These are phyloP conservation scores for Flaveria brownii DNA, from an alignment of 129 eudicot genomes.

Conservation along the genomic window DNA sequence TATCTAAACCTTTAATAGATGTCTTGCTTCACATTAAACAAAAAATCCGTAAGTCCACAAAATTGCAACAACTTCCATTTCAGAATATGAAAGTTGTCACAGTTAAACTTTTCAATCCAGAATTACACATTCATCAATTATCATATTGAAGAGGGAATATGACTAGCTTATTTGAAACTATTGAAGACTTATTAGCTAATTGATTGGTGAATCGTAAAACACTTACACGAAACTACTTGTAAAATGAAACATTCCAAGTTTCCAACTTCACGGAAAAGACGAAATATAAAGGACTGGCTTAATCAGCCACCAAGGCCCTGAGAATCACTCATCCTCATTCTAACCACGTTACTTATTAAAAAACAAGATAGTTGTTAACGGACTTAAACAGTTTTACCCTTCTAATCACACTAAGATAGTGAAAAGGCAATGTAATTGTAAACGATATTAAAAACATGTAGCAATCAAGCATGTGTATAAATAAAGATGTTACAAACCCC, in stretches of 20 bases:
- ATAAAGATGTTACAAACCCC: constrained; percentile 43
- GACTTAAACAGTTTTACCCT: background rate
- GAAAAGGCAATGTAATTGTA: background rate
- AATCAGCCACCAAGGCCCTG: background rate
- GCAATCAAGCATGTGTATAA: background rate
- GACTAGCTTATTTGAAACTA: background rate
- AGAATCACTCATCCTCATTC: constrained; percentile 1
- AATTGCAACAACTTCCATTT: constrained; percentile 3
- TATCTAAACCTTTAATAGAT: background rate
- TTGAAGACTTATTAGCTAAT: background rate
- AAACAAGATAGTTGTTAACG: background rate
- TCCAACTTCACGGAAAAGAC: background rate
- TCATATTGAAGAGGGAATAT: background rate
- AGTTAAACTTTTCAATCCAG: constrained; percentile 5
- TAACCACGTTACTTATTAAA: background rate
- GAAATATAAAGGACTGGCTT: background rate
- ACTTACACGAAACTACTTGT: background rate
- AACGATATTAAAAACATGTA: background rate
- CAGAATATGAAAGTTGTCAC: background rate
- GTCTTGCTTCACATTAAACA: constrained; percentile 1
- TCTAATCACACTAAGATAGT: background rate
- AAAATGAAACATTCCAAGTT: background rate
- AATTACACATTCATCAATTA: background rate
- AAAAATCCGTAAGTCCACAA: background rate
- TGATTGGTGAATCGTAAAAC: background rate